These are phyloP conservation scores for Thinopyrum obtusiflorum DNA, from an alignment of 202 grass and related monocot genomes.

Conservation along the genomic window DNA sequence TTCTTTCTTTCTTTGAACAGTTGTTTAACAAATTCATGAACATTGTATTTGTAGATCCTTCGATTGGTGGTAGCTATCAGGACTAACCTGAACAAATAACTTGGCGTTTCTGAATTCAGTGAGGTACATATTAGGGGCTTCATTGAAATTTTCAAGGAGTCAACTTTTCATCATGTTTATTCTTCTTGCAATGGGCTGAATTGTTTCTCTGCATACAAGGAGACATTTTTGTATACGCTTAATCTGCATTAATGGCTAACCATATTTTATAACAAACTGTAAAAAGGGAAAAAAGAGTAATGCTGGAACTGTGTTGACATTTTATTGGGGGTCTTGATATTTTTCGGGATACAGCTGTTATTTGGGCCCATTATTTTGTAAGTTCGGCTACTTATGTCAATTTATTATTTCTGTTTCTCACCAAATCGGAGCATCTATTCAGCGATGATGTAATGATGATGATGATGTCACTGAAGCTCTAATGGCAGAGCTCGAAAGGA, in stretches of 20 bases:
- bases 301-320: background rate
- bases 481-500: conserved; percentile 85
- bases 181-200: background rate
- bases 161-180: background rate
- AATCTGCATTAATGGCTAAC: background rate
- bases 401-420: no score
- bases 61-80: background rate
- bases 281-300: background rate
- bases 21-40: background rate
- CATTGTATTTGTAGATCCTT: background rate
- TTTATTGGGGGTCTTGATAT: background rate
- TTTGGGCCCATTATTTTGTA: no score
- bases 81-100: background rate
- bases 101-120: background rate
- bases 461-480: conserved; percentile 78
- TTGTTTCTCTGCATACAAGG: background rate
- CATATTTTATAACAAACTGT: background rate
- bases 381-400: no score
- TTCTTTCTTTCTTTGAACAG: background rate
- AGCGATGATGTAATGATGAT: conserved; percentile 42
- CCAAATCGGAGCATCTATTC: no score
- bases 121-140: background rate
- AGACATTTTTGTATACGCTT: background rate
- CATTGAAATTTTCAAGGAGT: background rate
- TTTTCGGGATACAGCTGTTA: background rate